Percentiles rank a stretch among this genome's conserved stretches.
phyloP scores from a whole-genome alignment of 257 asterid species.

The Fraxinus cuspidata region DNA sequence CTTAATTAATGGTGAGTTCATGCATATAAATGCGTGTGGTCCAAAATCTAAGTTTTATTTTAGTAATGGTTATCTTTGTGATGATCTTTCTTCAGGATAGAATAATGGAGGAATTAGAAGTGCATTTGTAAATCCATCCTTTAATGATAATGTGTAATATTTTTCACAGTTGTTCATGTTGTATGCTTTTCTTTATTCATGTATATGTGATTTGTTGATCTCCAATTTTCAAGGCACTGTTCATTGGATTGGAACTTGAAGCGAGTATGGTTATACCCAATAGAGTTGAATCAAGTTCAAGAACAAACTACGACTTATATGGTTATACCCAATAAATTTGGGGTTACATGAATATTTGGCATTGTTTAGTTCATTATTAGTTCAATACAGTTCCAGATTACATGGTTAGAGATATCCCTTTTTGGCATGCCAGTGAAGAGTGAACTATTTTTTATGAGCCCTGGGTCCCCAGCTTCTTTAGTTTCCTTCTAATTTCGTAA shows the following conservation, averaged over 20 bases:
- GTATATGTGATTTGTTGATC: background rate
- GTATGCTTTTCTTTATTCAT: background rate
- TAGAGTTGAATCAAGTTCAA: background rate
- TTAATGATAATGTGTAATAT: background rate
- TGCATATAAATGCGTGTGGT: background rate
- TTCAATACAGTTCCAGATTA: background rate
- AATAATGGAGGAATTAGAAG: conserved; percentile 11
- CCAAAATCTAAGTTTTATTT: background rate
- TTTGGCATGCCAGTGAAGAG: background rate
- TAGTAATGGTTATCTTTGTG: background rate
- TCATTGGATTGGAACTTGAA: background rate
- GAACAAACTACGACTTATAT: background rate
- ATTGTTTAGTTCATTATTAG: background rate
- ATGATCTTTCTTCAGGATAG: conserved; percentile 22
- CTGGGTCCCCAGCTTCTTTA: background rate
- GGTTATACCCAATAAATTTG: background rate
- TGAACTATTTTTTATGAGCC: background rate
- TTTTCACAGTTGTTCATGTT: background rate
- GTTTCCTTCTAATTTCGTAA: background rate
- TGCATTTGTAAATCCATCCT: background rate
- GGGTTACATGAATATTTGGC: background rate
- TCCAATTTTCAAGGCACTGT: background rate
- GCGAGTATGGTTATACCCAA: background rate
- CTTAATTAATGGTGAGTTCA: background rate
- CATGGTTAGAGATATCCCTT: background rate